A percentile compares a stretch with the other conserved stretches of the same genome.
Conservation (phyloP, 768 basidiomycete species). For the Podaxis sp. region DNA sequence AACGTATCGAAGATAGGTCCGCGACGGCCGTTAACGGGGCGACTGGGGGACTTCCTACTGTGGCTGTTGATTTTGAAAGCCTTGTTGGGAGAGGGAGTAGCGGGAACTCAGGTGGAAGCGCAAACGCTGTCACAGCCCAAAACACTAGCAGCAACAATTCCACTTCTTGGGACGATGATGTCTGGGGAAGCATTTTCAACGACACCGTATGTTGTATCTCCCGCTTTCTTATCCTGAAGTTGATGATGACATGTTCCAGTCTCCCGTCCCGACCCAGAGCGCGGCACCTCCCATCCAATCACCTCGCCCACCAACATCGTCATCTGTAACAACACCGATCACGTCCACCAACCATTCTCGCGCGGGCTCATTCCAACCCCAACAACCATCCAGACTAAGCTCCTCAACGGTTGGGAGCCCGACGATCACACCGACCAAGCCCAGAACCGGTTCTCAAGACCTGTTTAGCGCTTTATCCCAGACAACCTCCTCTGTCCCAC, state of each 20-base stretch:
- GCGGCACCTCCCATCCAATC: conserved; percentile 10
- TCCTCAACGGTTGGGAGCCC: conserved; percentile 29
- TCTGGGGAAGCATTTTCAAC: conserved; percentile 79
- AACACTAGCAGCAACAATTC: conserved; percentile 37
- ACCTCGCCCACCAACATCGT: conserved; percentile 18
- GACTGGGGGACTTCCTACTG: conserved; percentile 29
- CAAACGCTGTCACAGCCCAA: conserved; percentile 39
- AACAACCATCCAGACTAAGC: conserved; percentile 38
- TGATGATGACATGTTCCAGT: not conserved
- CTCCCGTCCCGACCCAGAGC: conserved; percentile 11
- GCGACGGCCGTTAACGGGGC: conserved; percentile 43
- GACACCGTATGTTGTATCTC: conserved; percentile 23
- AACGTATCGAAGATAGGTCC: conserved; percentile 82
- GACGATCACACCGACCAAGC: conserved; percentile 14
- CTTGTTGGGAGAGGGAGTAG: conserved; percentile 61
- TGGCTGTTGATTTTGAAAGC: conserved; percentile 80
- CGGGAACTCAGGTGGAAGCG: conserved; percentile 19
- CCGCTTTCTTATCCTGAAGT: conserved; percentile 21
- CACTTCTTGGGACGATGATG: conserved; percentile 74
- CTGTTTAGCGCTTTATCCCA: conserved; percentile 6
- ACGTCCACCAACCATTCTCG: conserved; percentile 13
- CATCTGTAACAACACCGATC: conserved; percentile 16
- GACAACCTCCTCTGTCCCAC: not conserved
- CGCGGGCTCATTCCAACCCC: conserved; percentile 30
- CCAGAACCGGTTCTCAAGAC: not conserved